These are phyloP conservation scores for Psilocybe subaeruginosa DNA, from an alignment of 768 basidiomycete species.

Conservation along the genomic window DNA sequence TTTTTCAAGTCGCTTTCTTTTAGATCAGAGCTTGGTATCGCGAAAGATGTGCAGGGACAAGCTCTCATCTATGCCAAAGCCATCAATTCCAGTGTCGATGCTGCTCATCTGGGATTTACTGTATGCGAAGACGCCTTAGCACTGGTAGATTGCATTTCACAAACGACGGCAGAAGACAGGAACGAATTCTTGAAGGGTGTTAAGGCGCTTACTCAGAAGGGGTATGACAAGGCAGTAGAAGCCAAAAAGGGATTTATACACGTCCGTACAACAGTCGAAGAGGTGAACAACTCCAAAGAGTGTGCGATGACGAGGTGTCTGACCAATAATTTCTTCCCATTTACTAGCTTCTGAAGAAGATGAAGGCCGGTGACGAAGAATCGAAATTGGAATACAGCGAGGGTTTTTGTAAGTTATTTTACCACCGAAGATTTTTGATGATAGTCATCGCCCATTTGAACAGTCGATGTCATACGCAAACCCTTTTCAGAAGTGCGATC, in stretches of 20 bases:
- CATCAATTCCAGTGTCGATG: slow-evolving; percentile 18
- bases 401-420: slow-evolving; percentile 1
- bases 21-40: slow-evolving; percentile 1
- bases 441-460: too few relatives aligned
- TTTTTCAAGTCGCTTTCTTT: neutral
- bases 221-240: slow-evolving; percentile 10
- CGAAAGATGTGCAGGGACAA: slow-evolving; percentile 14
- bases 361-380: slow-evolving; percentile 6
- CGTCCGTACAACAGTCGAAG: slow-evolving; percentile 14
- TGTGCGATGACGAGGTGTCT: neutral
- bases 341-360: slow-evolving; percentile 5
- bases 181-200: slow-evolving; percentile 11
- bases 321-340: neutral
- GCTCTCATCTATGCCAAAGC: slow-evolving; percentile 15
- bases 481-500: slow-evolving; percentile 6
- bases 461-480: slow-evolving; percentile 1
- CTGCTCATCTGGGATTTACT: slow-evolving; percentile 16
- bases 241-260: slow-evolving; percentile 13
- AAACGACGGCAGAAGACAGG: slow-evolving; percentile 3
- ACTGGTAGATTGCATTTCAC: slow-evolving; percentile 10
- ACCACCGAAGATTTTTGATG: too few relatives aligned
- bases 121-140: slow-evolving; percentile 19
- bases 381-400: slow-evolving; percentile 4
- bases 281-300: neutral
- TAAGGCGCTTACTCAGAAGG: slow-evolving; percentile 4